Conservation (phyloP, 2,329 filamentous ascomycete species). For the Sporothrix phasma region DNA sequence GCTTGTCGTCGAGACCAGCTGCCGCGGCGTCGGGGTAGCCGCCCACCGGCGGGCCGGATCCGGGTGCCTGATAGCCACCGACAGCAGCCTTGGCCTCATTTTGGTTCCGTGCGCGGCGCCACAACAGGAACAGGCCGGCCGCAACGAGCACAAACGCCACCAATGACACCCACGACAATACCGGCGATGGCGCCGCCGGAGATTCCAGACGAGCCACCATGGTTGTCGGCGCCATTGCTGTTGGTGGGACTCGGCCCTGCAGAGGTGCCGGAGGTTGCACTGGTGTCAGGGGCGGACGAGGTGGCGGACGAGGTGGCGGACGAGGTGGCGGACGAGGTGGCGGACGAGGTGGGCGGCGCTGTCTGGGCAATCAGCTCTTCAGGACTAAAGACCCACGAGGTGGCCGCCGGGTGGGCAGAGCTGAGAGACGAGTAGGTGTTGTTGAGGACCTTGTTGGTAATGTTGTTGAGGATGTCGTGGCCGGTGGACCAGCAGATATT, state of each 20-base stretch:
- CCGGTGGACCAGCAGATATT: constrained; percentile 19
- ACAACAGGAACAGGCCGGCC: constrained; percentile 7
- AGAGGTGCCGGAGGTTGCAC: background rate
- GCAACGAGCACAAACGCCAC: constrained; percentile 10
- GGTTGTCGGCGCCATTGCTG: background rate
- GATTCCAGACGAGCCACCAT: background rate
- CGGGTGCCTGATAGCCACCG: background rate
- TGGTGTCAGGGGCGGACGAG: background rate
- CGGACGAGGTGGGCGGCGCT: background rate
- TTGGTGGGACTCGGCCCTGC: background rate
- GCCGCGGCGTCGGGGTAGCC: background rate
- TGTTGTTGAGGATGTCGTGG: constrained; percentile 18
- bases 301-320: background rate
- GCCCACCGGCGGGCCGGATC: background rate
- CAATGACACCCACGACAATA: constrained; percentile 11
- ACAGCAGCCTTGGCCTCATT: background rate
- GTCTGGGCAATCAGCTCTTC: constrained; percentile 14
- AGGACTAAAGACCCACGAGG: constrained; percentile 15
- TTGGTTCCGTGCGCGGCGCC: constrained; percentile 8
- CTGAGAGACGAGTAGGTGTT: constrained; percentile 17
- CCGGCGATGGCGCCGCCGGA: constrained; percentile 14
- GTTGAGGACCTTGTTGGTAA: constrained; percentile 14
- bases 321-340: background rate
- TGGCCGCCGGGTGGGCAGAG: constrained; percentile 14
- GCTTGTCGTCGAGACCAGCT: constrained; percentile 3